Evolutionary conservation across 192 early-diverging fungal species (phyloP), one percentile per base, ranked within the genome.

Genomic region (Funneliformis geosporum): DNA sequence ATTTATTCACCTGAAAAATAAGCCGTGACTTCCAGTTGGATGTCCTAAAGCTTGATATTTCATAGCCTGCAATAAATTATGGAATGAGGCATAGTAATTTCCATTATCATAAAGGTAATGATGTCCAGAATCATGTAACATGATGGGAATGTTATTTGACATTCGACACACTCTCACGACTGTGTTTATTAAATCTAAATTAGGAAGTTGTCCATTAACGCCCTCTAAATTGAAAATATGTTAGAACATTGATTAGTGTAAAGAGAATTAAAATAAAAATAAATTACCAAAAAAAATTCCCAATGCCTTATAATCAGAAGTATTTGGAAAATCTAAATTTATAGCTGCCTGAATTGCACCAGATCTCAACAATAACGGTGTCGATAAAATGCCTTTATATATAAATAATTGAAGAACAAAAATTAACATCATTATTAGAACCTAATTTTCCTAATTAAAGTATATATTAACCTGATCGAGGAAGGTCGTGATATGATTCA

Each of bases 191-290:
- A 96, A 86, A 83, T 99, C 97, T 42, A 96, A 89, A 82, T 99
- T 99, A 18, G 95, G 92, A 59, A 96, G 88, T 82, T 96, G 95
- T 5, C 97, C 97, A 82, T 95, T 95, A 21, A 96, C 89, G 8
- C 97, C 96, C 87, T 90, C 91, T 90, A 21, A 68, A 27, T 50
- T 66, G 14, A 14, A 64, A 42, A 70, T 46, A 44, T 39, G 46
- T 44, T 44, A 25, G 12, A 67, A 59, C 3, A 40, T 47, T 67
- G 28, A 23, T 64, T 43, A 21, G 21, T 28, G 5, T 18, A 60
- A 42, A 39, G 46, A 43, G 46, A 43, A 28, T 33, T 8, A 47
- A 40, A 64, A 40, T 40, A 11, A 43, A 76, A 38, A 23, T 11
- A 55, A 23, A 55, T 64, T 88, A 87, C 93, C 94, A 76, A 93